phyloP scores from a whole-genome alignment of 169 alveolate genomes.

The Ophryocystis elektroscirrha region DNA sequence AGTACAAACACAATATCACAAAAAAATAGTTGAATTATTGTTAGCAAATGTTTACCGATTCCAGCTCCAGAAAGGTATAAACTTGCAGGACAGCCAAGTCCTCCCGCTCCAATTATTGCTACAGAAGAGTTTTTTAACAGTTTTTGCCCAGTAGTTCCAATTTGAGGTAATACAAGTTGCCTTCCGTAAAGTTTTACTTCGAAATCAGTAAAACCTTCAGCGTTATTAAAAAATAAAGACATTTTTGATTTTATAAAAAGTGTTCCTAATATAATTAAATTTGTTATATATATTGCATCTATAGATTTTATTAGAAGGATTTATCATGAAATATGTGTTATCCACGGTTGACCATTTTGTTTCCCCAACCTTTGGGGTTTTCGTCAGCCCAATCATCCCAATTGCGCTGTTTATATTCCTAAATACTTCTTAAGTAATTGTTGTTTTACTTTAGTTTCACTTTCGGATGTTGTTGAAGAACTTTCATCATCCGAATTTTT shows the following conservation, averaged over 20 bases:
- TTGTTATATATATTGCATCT: too few relatives aligned
- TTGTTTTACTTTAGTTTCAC: too few relatives aligned
- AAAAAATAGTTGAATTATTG: background rate
- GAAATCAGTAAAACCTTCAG: too few relatives aligned
- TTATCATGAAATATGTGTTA: too few relatives aligned
- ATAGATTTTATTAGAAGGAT: too few relatives aligned
- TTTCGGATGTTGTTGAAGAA: too few relatives aligned
- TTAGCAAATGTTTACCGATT: constrained; percentile 41
- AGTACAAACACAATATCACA: background rate
- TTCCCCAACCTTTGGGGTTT: background rate
- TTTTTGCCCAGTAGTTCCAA: constrained; percentile 45
- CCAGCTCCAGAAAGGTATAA: constrained; percentile 87
- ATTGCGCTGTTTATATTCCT: background rate
- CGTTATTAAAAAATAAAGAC: too few relatives aligned
- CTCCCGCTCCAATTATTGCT: constrained; percentile 89
- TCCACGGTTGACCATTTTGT: background rate
- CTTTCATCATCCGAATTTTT: too few relatives aligned
- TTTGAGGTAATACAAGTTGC: constrained; percentile 46
- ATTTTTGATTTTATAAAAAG: too few relatives aligned
- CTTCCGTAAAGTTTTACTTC: constrained; percentile 35
- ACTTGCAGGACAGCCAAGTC: constrained; percentile 81
- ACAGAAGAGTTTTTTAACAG: constrained; percentile 51
- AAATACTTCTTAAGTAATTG: too few relatives aligned
- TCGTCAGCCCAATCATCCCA: background rate
- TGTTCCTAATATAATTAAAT: too few relatives aligned